Percentiles rank a stretch among this genome's conserved stretches.
These are phyloP conservation scores for Boletus eberwhitei DNA, from an alignment of 768 basidiomycete genomes.

Conservation along the genomic window DNA sequence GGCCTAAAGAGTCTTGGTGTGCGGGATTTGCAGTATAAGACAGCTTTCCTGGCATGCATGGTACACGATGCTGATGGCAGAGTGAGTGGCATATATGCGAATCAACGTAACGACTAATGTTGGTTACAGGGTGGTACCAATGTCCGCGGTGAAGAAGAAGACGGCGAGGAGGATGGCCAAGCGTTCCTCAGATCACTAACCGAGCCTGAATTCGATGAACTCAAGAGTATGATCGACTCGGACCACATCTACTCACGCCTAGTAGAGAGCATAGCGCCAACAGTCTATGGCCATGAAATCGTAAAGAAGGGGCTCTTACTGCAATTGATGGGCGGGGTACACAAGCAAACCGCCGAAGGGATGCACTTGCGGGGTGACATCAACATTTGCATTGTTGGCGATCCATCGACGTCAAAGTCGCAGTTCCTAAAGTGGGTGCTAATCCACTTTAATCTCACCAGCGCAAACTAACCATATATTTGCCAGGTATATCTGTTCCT, in stretches of 20 bases:
- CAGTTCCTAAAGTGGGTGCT: constrained; percentile 90
- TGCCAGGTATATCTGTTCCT: constrained; percentile 90
- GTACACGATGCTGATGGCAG: constrained; percentile 87
- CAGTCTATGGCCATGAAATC: constrained; percentile 98
- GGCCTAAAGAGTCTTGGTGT: constrained; percentile 94
- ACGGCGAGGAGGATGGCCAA: constrained; percentile 72
- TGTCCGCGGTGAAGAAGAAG: constrained; percentile 84
- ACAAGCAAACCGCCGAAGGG: constrained; percentile 93
- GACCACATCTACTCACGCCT: constrained; percentile 94
- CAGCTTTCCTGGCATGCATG: constrained; percentile 98
- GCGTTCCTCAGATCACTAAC: constrained; percentile 88
- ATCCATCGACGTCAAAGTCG: constrained; percentile 96
- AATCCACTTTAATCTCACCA: not conserved
- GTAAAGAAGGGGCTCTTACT: constrained; percentile 96
- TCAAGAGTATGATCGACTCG: constrained; percentile 89
- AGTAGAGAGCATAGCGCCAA: constrained; percentile 94
- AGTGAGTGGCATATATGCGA: constrained; percentile 46
- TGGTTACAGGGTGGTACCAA: constrained; percentile 70
- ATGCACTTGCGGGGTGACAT: constrained; percentile 99
- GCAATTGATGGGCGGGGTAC: constrained; percentile 98
- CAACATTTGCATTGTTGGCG: constrained; percentile 97
- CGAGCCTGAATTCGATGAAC: constrained; percentile 91
- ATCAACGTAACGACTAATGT: not conserved
- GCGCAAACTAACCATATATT: not conserved
- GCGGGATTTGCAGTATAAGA: constrained; percentile 95